phyloP scores from a whole-genome alignment of 2,329 filamentous ascomycete genomes.

The Clonostachys sp. region DNA sequence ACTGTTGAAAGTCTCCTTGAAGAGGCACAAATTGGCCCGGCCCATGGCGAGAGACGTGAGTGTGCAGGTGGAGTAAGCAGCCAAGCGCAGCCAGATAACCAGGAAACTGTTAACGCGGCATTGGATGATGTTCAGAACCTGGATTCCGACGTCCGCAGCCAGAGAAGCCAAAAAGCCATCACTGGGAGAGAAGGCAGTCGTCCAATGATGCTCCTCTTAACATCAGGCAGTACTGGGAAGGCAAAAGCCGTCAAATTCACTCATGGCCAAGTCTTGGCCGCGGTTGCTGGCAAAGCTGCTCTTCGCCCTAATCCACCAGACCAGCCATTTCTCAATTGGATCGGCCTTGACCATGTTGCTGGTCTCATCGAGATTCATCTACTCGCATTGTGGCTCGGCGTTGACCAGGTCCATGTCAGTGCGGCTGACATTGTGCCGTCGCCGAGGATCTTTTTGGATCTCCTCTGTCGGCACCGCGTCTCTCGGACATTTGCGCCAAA shows the following conservation, averaged over 20 bases:
- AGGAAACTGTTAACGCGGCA: not conserved
- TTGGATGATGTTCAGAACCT: too few species aligned
- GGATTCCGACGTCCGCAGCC: too few species aligned
- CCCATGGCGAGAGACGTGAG: not conserved
- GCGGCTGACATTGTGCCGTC: constrained; percentile 30
- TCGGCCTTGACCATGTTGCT: constrained; percentile 49
- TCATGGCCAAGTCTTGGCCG: constrained; percentile 33
- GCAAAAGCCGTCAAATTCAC: constrained; percentile 42
- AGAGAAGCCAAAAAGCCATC: too few species aligned
- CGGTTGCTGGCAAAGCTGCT: constrained; percentile 30
- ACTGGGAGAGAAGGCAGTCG: constrained; percentile 2
- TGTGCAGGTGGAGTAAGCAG: not conserved
- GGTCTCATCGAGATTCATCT: constrained; percentile 46
- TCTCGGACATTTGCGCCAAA: constrained; percentile 37
- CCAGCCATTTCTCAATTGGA: constrained; percentile 39
- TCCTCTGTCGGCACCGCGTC: constrained; percentile 27
- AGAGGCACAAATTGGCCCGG: too few species aligned
- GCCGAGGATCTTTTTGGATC: constrained; percentile 30
- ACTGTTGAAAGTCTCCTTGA: constrained; percentile 1
- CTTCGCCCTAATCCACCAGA: constrained; percentile 13
- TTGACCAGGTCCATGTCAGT: constrained; percentile 38
- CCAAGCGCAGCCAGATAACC: not conserved
- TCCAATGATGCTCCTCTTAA: too few species aligned
- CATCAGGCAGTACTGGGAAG: constrained; percentile 45
- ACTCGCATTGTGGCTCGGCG: constrained; percentile 26